Percentiles rank a stretch among this genome's conserved stretches.
Evolutionary conservation across 1,284 basidiomycete species (phyloP).

Genomic region (Mycosarcoma mackinlayi): DNA sequence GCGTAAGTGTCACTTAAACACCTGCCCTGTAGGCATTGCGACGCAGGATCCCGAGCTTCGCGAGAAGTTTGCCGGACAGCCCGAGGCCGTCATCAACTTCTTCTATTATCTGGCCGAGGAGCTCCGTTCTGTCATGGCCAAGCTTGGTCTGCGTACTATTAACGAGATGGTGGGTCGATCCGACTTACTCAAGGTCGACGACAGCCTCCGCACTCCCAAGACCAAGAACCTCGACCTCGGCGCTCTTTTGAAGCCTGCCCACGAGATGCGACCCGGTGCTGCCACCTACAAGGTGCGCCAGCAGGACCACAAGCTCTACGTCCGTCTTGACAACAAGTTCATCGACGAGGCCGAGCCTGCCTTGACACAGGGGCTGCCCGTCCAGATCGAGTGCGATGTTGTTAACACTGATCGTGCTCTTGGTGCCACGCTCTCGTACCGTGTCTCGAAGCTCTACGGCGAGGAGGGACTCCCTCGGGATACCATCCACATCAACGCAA

Average conservation of each 20-base stretch:
- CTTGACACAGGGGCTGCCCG: conserved; percentile 60
- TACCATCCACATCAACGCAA: conserved; percentile 67
- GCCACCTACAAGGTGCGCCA: conserved; percentile 66
- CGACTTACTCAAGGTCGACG: conserved; percentile 60
- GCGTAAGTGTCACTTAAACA: conserved; percentile 38
- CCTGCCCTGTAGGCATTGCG: conserved; percentile 61
- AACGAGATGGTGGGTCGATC: conserved; percentile 66
- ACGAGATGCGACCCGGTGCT: conserved; percentile 65
- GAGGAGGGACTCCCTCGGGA: conserved; percentile 62
- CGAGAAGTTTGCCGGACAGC: conserved; percentile 64
- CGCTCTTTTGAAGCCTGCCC: conserved; percentile 62
- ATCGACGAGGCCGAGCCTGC: conserved; percentile 66
- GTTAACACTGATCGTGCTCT: conserved; percentile 66
- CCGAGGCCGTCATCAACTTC: conserved; percentile 66
- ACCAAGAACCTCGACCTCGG: conserved; percentile 57
- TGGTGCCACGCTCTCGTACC: conserved; percentile 65
- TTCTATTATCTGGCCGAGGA: conserved; percentile 65
- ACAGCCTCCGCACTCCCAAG: conserved; percentile 59
- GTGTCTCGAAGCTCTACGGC: conserved; percentile 64
- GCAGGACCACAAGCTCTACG: conserved; percentile 65
- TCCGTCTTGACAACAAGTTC: conserved; percentile 67
- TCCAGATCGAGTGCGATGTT: conserved; percentile 65
- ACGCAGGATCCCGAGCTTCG: conserved; percentile 64
- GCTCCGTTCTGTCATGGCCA: conserved; percentile 63
- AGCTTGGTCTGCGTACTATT: conserved; percentile 63